A percentile compares a stretch with the other conserved stretches of the same genome.
Conservation (phyloP, 2,329 filamentous ascomycete genomes). For the Fusarium solani-melongenae region DNA sequence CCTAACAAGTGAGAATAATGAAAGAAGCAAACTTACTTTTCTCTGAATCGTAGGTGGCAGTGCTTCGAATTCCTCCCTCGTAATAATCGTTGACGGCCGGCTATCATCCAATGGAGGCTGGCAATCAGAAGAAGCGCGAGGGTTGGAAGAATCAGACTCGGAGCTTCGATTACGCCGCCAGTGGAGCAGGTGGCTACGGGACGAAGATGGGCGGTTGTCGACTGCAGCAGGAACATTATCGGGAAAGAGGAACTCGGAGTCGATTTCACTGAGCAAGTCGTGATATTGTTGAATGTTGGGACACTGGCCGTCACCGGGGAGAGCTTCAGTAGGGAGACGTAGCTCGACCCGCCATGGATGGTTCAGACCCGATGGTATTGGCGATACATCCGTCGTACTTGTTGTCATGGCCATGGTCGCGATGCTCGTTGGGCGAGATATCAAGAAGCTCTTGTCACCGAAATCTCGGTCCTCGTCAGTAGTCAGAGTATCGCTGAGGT, state of each 20-base stretch:
- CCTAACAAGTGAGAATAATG: constrained; percentile 13
- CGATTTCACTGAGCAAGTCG: constrained; percentile 38
- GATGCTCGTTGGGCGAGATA: constrained; percentile 41
- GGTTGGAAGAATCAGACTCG: constrained; percentile 28
- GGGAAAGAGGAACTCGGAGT: constrained; percentile 35
- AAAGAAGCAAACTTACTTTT: constrained; percentile 61
- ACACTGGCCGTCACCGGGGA: constrained; percentile 12
- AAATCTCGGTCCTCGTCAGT: constrained; percentile 26
- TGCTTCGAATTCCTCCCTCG: constrained; percentile 59
- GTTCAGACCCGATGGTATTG: constrained; percentile 11
- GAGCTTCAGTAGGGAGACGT: constrained; percentile 23
- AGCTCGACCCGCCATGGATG: constrained; percentile 35
- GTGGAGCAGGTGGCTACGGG: constrained; percentile 40
- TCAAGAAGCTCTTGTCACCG: constrained; percentile 36
- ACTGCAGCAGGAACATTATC: constrained; percentile 23
- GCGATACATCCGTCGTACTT: constrained; percentile 14
- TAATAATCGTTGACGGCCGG: constrained; percentile 46
- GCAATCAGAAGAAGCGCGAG: constrained; percentile 41
- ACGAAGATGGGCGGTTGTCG: constrained; percentile 43
- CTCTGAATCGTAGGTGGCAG: constrained; percentile 65
- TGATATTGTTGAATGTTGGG: constrained; percentile 29
- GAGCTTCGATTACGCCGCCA: constrained; percentile 36
- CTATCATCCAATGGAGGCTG: constrained; percentile 28
- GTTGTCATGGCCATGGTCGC: constrained; percentile 35
- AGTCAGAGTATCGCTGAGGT: constrained; percentile 14